These are phyloP conservation scores for Venustampulla echinocandica DNA, from an alignment of 495 filamentous ascomycete species.

Conservation along the genomic window DNA sequence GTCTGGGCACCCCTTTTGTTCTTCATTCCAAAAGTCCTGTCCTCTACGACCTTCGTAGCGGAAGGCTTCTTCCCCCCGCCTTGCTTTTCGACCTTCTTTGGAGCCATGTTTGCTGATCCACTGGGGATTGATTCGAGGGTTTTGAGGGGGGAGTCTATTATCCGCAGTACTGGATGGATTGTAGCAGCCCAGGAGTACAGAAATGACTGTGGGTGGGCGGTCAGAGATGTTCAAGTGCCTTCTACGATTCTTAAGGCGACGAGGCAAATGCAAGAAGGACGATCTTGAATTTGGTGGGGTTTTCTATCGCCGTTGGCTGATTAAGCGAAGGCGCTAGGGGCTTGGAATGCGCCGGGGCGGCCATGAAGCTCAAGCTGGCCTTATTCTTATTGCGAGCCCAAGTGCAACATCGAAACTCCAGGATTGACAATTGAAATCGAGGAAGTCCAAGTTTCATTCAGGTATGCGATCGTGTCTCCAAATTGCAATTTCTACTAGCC, in stretches of 20 bases:
- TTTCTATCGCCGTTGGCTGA: constrained; percentile 6
- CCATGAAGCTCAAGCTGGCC: constrained; percentile 18
- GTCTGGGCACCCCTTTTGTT: constrained; percentile 94
- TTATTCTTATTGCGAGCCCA: constrained; percentile 7
- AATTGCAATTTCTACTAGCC: background rate
- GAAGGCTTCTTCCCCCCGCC: constrained; percentile 53
- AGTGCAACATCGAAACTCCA: constrained; percentile 11
- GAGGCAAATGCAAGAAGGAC: constrained; percentile 7
- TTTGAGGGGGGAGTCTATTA: background rate
- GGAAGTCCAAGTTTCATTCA: background rate
- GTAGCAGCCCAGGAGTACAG: constrained; percentile 4
- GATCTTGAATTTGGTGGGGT: constrained; percentile 16
- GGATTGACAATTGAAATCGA: constrained; percentile 7
- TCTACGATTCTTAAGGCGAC: constrained; percentile 6
- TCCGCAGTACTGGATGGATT: background rate
- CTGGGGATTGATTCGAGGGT: background rate
- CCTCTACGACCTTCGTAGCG: constrained; percentile 62
- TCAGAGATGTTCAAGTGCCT: constrained; percentile 12
- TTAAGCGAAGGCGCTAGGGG: constrained; percentile 14
- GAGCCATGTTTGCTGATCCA: constrained; percentile 62
- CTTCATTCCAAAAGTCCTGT: constrained; percentile 99
- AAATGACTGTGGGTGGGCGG: constrained; percentile 22
- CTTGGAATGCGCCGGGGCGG: constrained; percentile 1
- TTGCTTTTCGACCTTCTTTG: constrained; percentile 72
- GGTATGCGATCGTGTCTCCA: constrained; percentile 1